Evolutionary conservation across 306 rosid genomes (phyloP).

Genomic region (Corylus americana): DNA sequence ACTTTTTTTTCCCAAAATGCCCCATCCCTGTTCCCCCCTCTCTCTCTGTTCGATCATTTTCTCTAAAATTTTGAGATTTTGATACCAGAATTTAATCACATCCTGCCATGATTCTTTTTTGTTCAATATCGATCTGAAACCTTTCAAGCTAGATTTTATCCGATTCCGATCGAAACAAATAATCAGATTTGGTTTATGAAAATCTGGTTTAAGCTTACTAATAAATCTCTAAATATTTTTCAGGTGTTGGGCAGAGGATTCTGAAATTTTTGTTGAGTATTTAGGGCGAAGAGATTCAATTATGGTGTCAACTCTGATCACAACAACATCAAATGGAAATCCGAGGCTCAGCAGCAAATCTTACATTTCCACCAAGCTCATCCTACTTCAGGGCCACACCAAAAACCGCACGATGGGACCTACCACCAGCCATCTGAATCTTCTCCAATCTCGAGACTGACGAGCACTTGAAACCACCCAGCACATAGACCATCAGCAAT

Average conservation of each 20-base stretch:
- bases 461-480: no score
- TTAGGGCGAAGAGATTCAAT: not conserved
- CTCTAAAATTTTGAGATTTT: not conserved
- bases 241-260: not conserved
- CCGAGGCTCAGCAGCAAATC: conserved; percentile 65
- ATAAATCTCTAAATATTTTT: not conserved
- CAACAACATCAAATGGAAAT: conserved; percentile 59
- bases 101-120: not conserved
- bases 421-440: no score
- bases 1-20: no score
- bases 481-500: no score
- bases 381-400: no score
- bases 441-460: no score
- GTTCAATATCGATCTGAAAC: not conserved
- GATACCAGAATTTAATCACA: not conserved
- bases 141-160: not conserved
- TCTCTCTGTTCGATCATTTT: not conserved
- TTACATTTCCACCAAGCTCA: no score
- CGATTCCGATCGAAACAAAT: not conserved
- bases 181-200: not conserved
- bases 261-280: not conserved
- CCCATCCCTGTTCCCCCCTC: not conserved
- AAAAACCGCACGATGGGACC: no score
- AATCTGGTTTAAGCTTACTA: not conserved
- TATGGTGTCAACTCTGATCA: conserved; percentile 58